Percentiles rank a stretch among this genome's conserved stretches.
Evolutionary conservation across 1,284 basidiomycete genomes (phyloP).

Genomic region (Afroboletus lepidellus): DNA sequence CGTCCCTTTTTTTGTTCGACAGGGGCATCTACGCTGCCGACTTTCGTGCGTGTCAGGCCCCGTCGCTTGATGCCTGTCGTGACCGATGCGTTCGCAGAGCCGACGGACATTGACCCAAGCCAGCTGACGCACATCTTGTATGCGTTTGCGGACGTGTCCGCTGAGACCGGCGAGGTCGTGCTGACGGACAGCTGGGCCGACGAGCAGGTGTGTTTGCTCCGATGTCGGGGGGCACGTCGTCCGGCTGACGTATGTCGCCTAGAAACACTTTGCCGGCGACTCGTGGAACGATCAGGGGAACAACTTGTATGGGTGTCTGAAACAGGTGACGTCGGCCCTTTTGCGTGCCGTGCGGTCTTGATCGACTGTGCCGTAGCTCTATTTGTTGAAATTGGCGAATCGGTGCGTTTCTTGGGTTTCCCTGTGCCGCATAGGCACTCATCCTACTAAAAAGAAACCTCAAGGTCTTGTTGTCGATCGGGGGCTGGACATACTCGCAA

Average conservation of each 20-base stretch:
- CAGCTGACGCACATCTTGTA: slow-evolving; percentile 81
- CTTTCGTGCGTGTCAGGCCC: slow-evolving; percentile 53
- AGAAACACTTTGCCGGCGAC: slow-evolving; percentile 69
- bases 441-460: slow-evolving; percentile 52
- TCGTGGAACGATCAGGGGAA: slow-evolving; percentile 64
- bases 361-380: slow-evolving; percentile 35
- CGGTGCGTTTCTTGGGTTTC: slow-evolving; percentile 9
- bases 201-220: slow-evolving; percentile 58
- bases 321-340: slow-evolving; percentile 55
- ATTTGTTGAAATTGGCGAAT: slow-evolving; percentile 65
- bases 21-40: slow-evolving; percentile 84
- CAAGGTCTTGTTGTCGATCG: slow-evolving; percentile 77
- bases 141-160: slow-evolving; percentile 78
- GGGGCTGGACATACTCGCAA: slow-evolving; percentile 75
- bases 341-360: background rate
- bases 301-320: slow-evolving; percentile 85
- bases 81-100: slow-evolving; percentile 44
- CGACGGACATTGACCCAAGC: slow-evolving; percentile 54
- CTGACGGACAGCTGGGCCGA: slow-evolving; percentile 85
- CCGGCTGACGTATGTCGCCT: background rate
- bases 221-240: background rate
- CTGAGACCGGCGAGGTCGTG: slow-evolving; percentile 61
- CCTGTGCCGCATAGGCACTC: background rate
- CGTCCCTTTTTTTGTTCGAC: slow-evolving; percentile 9
- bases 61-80: background rate